Percentiles rank a stretch among this genome's conserved stretches.
Evolutionary conservation across 345 rosid species (phyloP).

Genomic region (Hypericum androsaemum): DNA sequence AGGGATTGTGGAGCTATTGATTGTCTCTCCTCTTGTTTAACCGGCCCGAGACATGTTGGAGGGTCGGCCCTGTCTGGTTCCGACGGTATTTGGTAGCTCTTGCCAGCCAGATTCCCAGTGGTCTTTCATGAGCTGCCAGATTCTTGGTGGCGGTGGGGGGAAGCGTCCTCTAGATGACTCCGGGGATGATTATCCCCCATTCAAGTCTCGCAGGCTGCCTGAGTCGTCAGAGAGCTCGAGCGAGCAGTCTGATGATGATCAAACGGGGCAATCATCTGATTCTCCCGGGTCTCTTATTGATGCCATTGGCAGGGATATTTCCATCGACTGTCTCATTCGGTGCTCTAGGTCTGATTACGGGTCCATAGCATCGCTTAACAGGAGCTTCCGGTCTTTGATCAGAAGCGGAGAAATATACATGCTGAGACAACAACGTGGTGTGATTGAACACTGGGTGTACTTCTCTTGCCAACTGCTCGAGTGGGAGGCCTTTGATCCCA

Average conservation of each 20-base stretch:
- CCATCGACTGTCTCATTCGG: slow-evolving; percentile 54
- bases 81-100: slow-evolving; percentile 57
- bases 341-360: slow-evolving; percentile 87
- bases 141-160: slow-evolving; percentile 11
- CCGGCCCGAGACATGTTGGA: slow-evolving; percentile 53
- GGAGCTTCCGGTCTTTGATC: slow-evolving; percentile 53
- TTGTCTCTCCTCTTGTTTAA: neutral
- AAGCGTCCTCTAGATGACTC: slow-evolving; percentile 40
- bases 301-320: slow-evolving; percentile 67
- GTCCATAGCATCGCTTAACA: slow-evolving; percentile 56
- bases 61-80: slow-evolving; percentile 45
- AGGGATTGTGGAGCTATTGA: slow-evolving; percentile 10
- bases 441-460: slow-evolving; percentile 84
- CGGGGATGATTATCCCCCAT: slow-evolving; percentile 24
- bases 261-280: slow-evolving; percentile 40
- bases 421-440: slow-evolving; percentile 42
- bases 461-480: slow-evolving; percentile 76
- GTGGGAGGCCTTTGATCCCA: slow-evolving; percentile 91
- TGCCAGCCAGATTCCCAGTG: slow-evolving; percentile 54
- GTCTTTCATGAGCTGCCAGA: slow-evolving; percentile 44
- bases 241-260: slow-evolving; percentile 11
- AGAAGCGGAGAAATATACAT: slow-evolving; percentile 64
- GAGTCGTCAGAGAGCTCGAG: slow-evolving; percentile 13
- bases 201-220: slow-evolving; percentile 23
- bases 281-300: slow-evolving; percentile 55